A percentile compares a stretch with the other conserved stretches of the same genome.
Evolutionary conservation across 208 protist species (phyloP).

Genomic region (Leishmania turanica): DNA sequence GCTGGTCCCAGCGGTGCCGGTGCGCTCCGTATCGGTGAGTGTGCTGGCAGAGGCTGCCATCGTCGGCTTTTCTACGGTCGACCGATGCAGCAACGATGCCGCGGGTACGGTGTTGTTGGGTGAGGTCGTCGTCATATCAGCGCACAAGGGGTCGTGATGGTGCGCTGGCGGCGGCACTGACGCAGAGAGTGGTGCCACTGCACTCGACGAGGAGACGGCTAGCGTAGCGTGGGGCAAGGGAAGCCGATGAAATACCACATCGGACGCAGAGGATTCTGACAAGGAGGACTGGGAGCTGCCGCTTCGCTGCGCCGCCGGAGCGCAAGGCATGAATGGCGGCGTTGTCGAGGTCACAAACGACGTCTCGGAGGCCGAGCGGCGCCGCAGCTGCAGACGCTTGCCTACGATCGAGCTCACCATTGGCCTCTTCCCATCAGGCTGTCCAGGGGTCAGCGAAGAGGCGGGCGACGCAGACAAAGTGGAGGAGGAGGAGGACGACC

Average conservation of each 20-base stretch:
- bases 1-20: background rate
- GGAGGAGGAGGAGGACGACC: slow-evolving; percentile 32
- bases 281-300: slow-evolving; percentile 10
- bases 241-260: slow-evolving; percentile 11
- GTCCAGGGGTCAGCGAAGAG: background rate
- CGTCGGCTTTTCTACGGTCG: background rate
- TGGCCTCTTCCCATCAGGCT: background rate
- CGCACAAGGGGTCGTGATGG: background rate
- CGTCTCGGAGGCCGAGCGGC: slow-evolving; percentile 1
- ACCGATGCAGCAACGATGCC: background rate
- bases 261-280: slow-evolving; percentile 14
- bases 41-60: slow-evolving; percentile 6
- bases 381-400: background rate
- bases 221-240: background rate
- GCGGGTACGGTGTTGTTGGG: background rate
- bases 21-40: slow-evolving; percentile 11
- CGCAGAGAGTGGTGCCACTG: background rate
- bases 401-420: background rate
- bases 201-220: no score
- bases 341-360: slow-evolving; percentile 5
- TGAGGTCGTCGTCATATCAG: background rate
- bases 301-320: background rate
- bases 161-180: background rate
- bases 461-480: background rate
- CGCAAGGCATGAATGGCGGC: background rate